Conservation (phyloP, 805 yeast species). For the Lipomyces mesembrius region DNA sequence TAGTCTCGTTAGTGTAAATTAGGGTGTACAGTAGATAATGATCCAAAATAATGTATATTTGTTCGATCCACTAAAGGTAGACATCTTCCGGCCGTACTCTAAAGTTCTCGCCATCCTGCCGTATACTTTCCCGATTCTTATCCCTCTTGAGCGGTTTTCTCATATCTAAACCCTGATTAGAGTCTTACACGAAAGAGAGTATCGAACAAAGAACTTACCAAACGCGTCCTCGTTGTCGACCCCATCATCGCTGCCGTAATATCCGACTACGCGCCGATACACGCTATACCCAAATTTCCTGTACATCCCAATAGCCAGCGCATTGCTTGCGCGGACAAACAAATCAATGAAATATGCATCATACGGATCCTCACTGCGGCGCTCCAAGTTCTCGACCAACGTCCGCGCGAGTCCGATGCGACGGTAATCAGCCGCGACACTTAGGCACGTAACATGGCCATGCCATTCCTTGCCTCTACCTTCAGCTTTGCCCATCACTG, state of each 20-base stretch:
- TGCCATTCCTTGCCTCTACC: conserved; percentile 90
- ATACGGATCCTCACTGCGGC: conserved; percentile 71
- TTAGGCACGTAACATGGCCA: conserved; percentile 94
- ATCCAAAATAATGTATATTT: not conserved
- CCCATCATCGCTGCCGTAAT: conserved; percentile 60
- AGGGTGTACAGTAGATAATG: not conserved
- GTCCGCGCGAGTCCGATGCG: conserved; percentile 84
- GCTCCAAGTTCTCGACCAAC: conserved; percentile 73
- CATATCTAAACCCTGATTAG: conserved; percentile 44
- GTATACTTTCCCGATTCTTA: conserved; percentile 39
- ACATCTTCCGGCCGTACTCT: conserved; percentile 39
- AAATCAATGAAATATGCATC: conserved; percentile 85
- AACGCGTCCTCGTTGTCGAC: conserved; percentile 79
- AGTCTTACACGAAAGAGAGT: not conserved
- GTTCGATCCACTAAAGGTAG: conserved; percentile 14
- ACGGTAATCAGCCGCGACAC: conserved; percentile 80
- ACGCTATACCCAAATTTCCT: conserved; percentile 85
- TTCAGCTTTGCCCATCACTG: conserved; percentile 93
- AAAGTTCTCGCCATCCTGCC: conserved; percentile 40
- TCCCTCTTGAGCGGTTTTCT: conserved; percentile 49
- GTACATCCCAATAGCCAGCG: conserved; percentile 77
- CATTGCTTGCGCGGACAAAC: conserved; percentile 86
- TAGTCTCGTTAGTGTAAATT: not conserved
- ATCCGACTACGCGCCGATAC: conserved; percentile 84
- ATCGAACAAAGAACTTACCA: conserved; percentile 53